Percentiles rank a stretch among this genome's conserved stretches.
Evolutionary conservation across 2,329 filamentous ascomycete species (phyloP).

Genomic region (Volutella citrinella): DNA sequence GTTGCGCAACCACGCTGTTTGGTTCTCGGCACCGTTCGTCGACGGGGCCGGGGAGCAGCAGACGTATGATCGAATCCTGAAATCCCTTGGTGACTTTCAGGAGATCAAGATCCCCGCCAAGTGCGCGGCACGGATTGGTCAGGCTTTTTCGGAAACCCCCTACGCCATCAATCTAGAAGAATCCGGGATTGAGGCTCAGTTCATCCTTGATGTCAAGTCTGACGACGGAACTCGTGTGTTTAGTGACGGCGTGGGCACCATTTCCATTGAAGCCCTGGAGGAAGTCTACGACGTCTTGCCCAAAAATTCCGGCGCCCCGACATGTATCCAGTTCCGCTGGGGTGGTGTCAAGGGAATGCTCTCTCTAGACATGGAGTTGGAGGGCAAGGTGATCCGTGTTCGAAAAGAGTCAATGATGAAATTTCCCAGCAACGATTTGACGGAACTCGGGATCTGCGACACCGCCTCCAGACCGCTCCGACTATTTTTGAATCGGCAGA

Average conservation of each 20-base stretch:
- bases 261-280: conserved; percentile 59
- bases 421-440: conserved; percentile 55
- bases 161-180: conserved; percentile 53
- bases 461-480: conserved; percentile 64
- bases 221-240: conserved; percentile 55
- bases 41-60: conserved; percentile 31
- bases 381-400: conserved; percentile 57
- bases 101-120: conserved; percentile 51
- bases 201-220: conserved; percentile 52
- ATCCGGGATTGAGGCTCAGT: conserved; percentile 28
- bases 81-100: conserved; percentile 47
- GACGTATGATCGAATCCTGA: conserved; percentile 42
- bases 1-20: conserved; percentile 66
- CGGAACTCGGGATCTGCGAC: conserved; percentile 69
- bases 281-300: conserved; percentile 58
- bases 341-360: conserved; percentile 78
- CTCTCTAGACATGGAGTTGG: conserved; percentile 60
- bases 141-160: conserved; percentile 73
- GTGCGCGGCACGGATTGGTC: conserved; percentile 58
- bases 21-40: conserved; percentile 54
- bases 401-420: conserved; percentile 75
- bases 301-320: conserved; percentile 47
- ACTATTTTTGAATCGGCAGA: conserved; percentile 71
- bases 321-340: conserved; percentile 72
- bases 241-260: conserved; percentile 76